These are phyloP conservation scores for Trichomonas tenax DNA, from an alignment of 208 protist genomes.

Conservation along the genomic window DNA sequence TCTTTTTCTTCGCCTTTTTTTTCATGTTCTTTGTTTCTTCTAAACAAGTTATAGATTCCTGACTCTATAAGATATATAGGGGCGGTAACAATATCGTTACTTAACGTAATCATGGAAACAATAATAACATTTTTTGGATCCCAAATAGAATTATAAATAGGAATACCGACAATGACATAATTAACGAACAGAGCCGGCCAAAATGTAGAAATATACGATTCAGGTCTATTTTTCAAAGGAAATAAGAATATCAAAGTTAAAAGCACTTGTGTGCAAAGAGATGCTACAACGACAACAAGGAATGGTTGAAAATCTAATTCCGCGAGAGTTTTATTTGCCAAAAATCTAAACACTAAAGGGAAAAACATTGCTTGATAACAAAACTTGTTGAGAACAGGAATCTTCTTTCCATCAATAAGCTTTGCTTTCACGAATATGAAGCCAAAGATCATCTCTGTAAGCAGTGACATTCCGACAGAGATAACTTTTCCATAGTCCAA, in stretches of 20 bases:
- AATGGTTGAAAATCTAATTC: neutral
- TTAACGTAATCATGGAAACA: neutral
- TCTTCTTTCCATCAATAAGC: neutral
- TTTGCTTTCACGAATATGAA: neutral
- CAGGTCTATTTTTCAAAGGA: neutral
- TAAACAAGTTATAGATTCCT: neutral
- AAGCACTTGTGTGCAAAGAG: neutral
- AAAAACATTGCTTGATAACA: neutral
- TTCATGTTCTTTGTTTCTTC: neutral
- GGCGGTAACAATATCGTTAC: neutral
- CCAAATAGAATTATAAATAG: constrained; percentile 11
- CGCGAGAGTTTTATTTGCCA: neutral
- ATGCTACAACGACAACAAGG: neutral
- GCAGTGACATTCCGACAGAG: neutral
- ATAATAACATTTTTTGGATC: neutral
- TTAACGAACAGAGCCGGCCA: neutral
- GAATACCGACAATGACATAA: neutral
- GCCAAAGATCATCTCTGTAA: neutral
- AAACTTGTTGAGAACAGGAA: neutral
- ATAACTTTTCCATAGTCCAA: neutral
- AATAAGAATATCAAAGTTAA: neutral
- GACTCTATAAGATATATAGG: neutral
- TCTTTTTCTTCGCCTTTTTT: constrained; percentile 9
- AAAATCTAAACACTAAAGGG: neutral
- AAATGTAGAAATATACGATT: neutral